Conservation (phyloP, 2,329 filamentous ascomycete species). For the Dothistroma pini region DNA sequence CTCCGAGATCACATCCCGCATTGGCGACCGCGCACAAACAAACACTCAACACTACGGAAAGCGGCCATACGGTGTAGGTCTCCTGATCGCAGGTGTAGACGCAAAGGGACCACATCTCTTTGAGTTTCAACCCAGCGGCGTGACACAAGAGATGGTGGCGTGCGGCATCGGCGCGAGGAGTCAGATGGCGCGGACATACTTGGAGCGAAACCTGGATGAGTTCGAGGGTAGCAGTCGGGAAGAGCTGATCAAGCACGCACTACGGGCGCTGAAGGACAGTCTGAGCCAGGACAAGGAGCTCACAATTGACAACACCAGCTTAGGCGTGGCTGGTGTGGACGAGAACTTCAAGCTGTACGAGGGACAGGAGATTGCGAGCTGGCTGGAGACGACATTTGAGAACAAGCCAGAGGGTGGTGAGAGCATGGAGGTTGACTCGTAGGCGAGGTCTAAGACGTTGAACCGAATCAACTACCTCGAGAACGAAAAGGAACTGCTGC, state of each 20-base stretch:
- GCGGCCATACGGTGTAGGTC: conserved; percentile 90
- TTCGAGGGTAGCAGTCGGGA: conserved; percentile 75
- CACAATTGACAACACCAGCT: conserved; percentile 93
- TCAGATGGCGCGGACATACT: conserved; percentile 96
- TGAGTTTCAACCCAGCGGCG: conserved; percentile 94
- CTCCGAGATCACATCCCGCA: conserved; percentile 82
- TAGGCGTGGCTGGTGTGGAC: conserved; percentile 81
- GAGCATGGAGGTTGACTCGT: conserved; percentile 34
- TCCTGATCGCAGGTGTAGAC: conserved; percentile 90
- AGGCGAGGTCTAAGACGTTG: background rate
- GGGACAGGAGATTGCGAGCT: conserved; percentile 77
- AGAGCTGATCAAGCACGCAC: conserved; percentile 84
- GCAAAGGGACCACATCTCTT: conserved; percentile 92
- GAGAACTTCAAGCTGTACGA: conserved; percentile 91
- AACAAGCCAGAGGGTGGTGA: conserved; percentile 37
- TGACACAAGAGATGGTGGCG: conserved; percentile 96
- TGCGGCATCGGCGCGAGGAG: conserved; percentile 93
- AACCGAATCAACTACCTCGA: background rate
- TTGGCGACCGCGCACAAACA: conserved; percentile 92
- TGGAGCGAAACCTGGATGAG: conserved; percentile 84
- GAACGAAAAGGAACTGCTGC: background rate
- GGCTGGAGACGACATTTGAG: conserved; percentile 68
- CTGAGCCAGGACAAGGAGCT: conserved; percentile 96
- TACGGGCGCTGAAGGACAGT: conserved; percentile 90
- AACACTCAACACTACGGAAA: conserved; percentile 98